A percentile compares a stretch with the other conserved stretches of the same genome.
Conservation (phyloP, 2,329 filamentous ascomycete species). For the Esteya vermicola region DNA sequence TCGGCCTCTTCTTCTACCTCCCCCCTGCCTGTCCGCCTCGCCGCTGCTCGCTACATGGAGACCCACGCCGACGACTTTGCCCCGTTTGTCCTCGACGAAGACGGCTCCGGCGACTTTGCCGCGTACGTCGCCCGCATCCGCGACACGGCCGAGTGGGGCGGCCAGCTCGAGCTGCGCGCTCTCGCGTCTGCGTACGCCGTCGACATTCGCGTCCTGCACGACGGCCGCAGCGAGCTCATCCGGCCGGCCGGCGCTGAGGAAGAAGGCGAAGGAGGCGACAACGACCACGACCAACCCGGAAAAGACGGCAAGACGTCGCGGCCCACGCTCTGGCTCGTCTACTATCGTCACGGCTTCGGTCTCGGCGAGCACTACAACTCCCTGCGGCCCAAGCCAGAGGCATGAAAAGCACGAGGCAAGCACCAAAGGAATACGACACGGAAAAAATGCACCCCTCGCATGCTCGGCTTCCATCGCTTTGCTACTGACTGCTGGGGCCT, state of each 20-base stretch:
- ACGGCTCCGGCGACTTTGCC: slow-evolving; percentile 37
- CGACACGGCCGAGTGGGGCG: slow-evolving; percentile 91
- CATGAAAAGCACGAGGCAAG: background rate
- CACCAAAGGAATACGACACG: background rate
- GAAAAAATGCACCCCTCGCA: too few relatives aligned
- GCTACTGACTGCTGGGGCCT: background rate
- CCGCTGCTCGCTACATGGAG: slow-evolving; percentile 65
- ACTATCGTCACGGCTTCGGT: slow-evolving; percentile 88
- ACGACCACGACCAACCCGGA: slow-evolving; percentile 11
- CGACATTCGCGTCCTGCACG: slow-evolving; percentile 73
- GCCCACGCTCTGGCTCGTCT: slow-evolving; percentile 74
- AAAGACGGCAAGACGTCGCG: slow-evolving; percentile 15
- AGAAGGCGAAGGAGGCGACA: background rate
- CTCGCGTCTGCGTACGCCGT: slow-evolving; percentile 69
- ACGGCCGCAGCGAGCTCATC: slow-evolving; percentile 68
- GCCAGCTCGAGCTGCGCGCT: slow-evolving; percentile 78
- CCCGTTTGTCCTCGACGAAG: slow-evolving; percentile 39
- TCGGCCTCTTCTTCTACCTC: too few relatives aligned
- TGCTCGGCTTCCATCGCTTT: background rate
- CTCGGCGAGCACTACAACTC: slow-evolving; percentile 97
- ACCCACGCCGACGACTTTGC: slow-evolving; percentile 66
- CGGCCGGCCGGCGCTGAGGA: slow-evolving; percentile 28
- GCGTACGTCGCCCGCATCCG: slow-evolving; percentile 67
- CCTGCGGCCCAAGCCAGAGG: slow-evolving; percentile 33
- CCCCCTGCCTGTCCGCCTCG: slow-evolving; percentile 40